Conservation (phyloP, 2,329 filamentous ascomycete genomes). For the Sporothrix humicola region DNA sequence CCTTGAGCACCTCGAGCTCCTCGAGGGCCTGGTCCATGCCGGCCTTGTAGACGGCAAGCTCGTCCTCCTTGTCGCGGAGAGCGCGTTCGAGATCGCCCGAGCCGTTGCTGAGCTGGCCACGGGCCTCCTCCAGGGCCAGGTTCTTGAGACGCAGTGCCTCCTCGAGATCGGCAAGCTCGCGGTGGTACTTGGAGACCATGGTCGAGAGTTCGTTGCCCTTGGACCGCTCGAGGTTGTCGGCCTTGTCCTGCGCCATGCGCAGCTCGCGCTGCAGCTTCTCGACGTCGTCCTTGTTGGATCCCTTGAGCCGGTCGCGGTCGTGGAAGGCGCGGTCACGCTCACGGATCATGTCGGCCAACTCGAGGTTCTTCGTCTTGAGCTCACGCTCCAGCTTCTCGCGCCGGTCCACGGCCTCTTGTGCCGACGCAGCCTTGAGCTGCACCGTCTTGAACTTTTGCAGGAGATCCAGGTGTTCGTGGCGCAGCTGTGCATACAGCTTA, state of each 20-base stretch:
- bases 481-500: conserved; percentile 94
- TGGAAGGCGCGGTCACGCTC: conserved; percentile 92
- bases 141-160: conserved; percentile 90
- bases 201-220: conserved; percentile 96
- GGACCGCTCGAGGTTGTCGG: conserved; percentile 87
- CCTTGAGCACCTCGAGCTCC: conserved; percentile 86
- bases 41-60: conserved; percentile 96
- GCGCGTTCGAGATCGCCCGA: conserved; percentile 84
- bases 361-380: conserved; percentile 99
- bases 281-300: conserved; percentile 87
- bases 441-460: conserved; percentile 95
- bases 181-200: conserved; percentile 94
- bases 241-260: conserved; percentile 86
- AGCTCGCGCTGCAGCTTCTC: conserved; percentile 95
- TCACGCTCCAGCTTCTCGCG: conserved; percentile 95
- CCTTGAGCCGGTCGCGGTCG: conserved; percentile 85
- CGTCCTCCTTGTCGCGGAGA: conserved; percentile 93
- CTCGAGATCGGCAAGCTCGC: conserved; percentile 95
- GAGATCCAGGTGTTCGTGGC: conserved; percentile 92
- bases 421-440: conserved; percentile 94
- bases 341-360: conserved; percentile 97
- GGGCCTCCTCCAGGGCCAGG: conserved; percentile 81
- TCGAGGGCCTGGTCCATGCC: conserved; percentile 96
- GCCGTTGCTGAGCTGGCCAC: conserved; percentile 77
- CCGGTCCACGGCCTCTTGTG: conserved; percentile 93